phyloP scores from a whole-genome alignment of 1,139 yeast species.

The Pichia sp. region DNA sequence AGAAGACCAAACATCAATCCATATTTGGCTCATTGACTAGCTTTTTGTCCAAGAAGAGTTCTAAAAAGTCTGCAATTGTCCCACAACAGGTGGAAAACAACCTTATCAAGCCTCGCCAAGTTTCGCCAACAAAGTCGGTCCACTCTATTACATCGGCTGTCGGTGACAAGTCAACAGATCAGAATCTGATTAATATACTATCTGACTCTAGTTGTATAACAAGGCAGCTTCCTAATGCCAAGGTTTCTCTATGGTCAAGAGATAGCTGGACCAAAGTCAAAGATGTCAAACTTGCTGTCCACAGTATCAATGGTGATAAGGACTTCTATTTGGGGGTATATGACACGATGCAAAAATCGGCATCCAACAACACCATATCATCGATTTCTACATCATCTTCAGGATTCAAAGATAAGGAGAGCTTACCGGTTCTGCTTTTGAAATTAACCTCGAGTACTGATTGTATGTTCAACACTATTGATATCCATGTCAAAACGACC shows the following conservation, averaged over 20 bases:
- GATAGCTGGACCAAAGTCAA: slow-evolving; percentile 24
- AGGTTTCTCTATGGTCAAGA: slow-evolving; percentile 25
- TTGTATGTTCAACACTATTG: slow-evolving; percentile 23
- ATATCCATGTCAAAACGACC: slow-evolving; percentile 26
- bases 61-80: slow-evolving; percentile 3
- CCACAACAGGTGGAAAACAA: neutral
- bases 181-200: neutral
- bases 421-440: slow-evolving; percentile 8
- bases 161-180: neutral
- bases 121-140: slow-evolving; percentile 6
- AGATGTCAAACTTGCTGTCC: slow-evolving; percentile 1
- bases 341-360: neutral
- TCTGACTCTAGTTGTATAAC: slow-evolving; percentile 10
- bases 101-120: neutral
- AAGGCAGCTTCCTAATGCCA: slow-evolving; percentile 21
- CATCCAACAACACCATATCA: neutral
- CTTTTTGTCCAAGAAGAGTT: slow-evolving; percentile 5
- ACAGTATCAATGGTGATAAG: neutral
- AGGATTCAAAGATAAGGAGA: neutral
- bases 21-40: slow-evolving; percentile 12
- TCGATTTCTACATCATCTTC: neutral
- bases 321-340: slow-evolving; percentile 12
- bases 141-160: slow-evolving; percentile 8
- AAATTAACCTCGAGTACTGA: slow-evolving; percentile 13
- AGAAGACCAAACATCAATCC: slow-evolving; percentile 4